Evolutionary conservation across 768 basidiomycete genomes (phyloP), one percentile per base, ranked within the genome.

Genomic region (Sporobolomyces pararoseus): DNA sequence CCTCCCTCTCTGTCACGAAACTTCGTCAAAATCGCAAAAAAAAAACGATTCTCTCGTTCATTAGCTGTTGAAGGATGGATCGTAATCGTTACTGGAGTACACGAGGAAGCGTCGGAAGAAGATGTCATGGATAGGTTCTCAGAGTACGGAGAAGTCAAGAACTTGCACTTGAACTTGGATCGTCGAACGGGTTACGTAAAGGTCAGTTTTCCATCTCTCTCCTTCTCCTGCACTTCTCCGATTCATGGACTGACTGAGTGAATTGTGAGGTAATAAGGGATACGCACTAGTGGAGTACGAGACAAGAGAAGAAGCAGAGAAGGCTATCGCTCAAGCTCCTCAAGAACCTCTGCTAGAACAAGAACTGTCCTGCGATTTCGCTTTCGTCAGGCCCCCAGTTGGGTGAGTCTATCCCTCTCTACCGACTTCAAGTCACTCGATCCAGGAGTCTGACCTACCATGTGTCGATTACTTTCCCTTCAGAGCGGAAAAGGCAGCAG

Each of bases 41-140:
- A n/a, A n/a, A n/a, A n/a, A n/a, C n/a, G n/a, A n/a, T n/a, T n/a
- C n/a, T n/a, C n/a, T 54, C 27, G 49, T 46, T 54, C 57, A 44
- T 2, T 76, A 99, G 95, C 95, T 60, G 92, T 99, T 16, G 95
- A 99, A 79, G 95, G 95, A 55, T 99, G 95, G 94, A 97, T 99
- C 65, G 90, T 99, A 52, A 84, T 98, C 63, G 91, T 95, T 59
- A 96, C 92, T 42, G 90, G 90, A 73, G 90, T 99, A 10, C 95
- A 99, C 78, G 96, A 98, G 80, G 96, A 99, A 79, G 90, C 96
- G 9, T 94, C 92, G 0, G 96, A 99, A 78, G 96, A 99, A 78
- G 96, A 99, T 75, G 84, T 99, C 19, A 88, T 86, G 51, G 96
- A 99, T 82, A 91, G 93, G 78, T 99, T 99, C 79, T 88, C 87